Evolutionary conservation across 1,139 yeast species (phyloP), one percentile per base, ranked within the genome.

Genomic region (Lipomyces yarrowii): DNA sequence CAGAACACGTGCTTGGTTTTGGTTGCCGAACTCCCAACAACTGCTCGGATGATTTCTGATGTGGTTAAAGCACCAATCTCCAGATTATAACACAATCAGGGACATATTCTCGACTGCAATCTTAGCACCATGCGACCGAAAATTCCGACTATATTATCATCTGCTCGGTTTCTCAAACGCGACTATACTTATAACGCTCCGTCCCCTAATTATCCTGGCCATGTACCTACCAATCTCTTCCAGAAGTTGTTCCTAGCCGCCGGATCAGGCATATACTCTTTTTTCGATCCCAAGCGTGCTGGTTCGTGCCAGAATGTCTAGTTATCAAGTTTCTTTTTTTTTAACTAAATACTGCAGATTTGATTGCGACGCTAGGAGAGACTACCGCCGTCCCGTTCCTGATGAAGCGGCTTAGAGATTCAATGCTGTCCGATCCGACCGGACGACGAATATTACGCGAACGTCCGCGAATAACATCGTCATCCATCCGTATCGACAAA

Each of bases 301-400:
- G 67, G 65, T 56, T 46, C 11, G 56, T 32, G 11, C 42, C 18
- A 30, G 11, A 6, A 4, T 21, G 21, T 57, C 39, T 11, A 30
- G 37, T 10, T 35, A 15, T 21, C 5, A 21, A 33, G 18, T 15
- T 2, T 30, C 10, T 42, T n/a, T 13, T 37, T 18, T 26, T 26
- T 26, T n/a, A n/a, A 6, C 37, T 58, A 58, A 11, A 11, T 33
- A 26, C 4, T 15, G 37, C 26, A 62, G 91, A 89, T 73, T 83
- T 87, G 72, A 90, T 94, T 68, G 98, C 96, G n/a, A 96, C 94
- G 32, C 84, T 94, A 68, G 99, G 99, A 0, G 99, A 94, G 76
- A 87, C 94, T 21, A 89, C 97, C 0, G 97, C 97, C 3, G 81
- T 90, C 59, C 86, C 88, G 13, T 84, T 83, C 54, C 86, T 92